Conservation (phyloP, 257 asterid genomes). For the Solanum bulbocastanum region DNA sequence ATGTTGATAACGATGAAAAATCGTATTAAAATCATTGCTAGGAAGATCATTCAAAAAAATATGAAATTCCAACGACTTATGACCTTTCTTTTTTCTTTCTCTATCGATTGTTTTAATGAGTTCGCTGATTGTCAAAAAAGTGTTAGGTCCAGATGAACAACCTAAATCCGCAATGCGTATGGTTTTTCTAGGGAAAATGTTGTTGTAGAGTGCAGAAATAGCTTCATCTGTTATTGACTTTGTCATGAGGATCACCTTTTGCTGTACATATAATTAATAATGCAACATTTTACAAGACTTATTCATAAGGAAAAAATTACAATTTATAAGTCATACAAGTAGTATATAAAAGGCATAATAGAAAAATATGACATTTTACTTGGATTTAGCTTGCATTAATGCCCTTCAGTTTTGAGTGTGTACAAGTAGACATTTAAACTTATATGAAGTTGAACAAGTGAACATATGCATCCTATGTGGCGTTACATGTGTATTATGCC, state of each 20-base stretch:
- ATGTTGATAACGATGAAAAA: neutral
- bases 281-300: neutral
- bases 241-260: constrained; percentile 18
- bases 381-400: no score
- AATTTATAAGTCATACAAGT: neutral
- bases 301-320: no score
- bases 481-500: no score
- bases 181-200: neutral
- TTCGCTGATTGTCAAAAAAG: constrained; percentile 8
- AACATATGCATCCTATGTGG: no score
- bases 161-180: constrained; percentile 54
- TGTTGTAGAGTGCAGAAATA: constrained; percentile 10
- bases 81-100: neutral
- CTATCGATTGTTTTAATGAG: neutral
- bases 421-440: no score
- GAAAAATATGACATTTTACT: no score
- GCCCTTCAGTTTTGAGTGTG: no score
- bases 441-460: no score
- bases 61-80: constrained; percentile 27
- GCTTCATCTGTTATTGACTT: constrained; percentile 15
- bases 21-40: constrained; percentile 19
- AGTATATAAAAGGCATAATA: no score
- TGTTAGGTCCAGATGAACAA: constrained; percentile 58
- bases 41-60: constrained; percentile 54
- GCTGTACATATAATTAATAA: neutral